A percentile compares a stretch with the other conserved stretches of the same genome.
These are phyloP conservation scores for Pigoraptor vietnamica DNA, from an alignment of 78 protist genomes.

Conservation along the genomic window DNA sequence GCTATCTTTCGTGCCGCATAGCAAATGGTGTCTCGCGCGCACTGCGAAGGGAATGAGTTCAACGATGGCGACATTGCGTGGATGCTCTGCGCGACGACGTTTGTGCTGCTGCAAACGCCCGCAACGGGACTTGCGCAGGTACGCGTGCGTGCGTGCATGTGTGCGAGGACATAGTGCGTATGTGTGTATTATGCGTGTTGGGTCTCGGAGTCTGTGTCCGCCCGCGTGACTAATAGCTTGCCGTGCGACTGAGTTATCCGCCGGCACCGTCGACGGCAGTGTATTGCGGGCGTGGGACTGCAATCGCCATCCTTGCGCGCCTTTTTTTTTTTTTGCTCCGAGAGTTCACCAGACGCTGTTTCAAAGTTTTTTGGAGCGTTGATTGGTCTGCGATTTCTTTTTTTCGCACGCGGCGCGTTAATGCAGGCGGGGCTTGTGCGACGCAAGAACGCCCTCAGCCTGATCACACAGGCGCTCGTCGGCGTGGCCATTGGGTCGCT, in stretches of 20 bases:
- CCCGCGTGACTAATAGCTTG: too few relatives aligned
- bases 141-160: not conserved
- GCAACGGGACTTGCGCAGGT: not conserved
- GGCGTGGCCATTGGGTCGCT: slow-evolving; percentile 48
- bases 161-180: not conserved
- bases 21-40: too few relatives aligned
- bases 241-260: too few relatives aligned
- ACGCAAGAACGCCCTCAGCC: slow-evolving; percentile 61
- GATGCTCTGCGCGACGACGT: not conserved
- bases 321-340: too few relatives aligned
- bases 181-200: not conserved
- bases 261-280: too few relatives aligned
- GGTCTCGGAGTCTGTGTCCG: not conserved
- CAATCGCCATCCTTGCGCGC: too few relatives aligned
- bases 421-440: slow-evolving; percentile 71
- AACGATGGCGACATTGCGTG: not conserved
- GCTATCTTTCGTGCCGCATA: too few relatives aligned
- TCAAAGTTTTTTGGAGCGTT: too few relatives aligned
- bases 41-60: not conserved
- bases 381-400: too few relatives aligned
- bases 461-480: slow-evolving; percentile 58
- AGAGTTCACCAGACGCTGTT: too few relatives aligned
- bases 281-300: too few relatives aligned
- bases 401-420: too few relatives aligned
- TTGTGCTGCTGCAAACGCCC: not conserved